Evolutionary conservation across 306 rosid genomes (phyloP).

Genomic region (Vicia faba): DNA sequence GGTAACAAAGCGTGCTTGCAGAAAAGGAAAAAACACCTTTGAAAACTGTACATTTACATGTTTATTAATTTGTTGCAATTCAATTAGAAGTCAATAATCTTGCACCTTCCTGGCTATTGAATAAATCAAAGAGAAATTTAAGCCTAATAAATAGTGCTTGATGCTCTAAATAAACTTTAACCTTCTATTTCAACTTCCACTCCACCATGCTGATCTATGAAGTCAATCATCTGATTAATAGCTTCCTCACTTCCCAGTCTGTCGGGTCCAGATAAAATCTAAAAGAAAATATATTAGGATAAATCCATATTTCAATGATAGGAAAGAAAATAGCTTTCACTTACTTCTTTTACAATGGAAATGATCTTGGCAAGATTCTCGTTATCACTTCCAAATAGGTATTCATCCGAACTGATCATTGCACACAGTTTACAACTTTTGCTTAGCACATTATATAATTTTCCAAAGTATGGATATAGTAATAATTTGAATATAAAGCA

Average conservation of each 20-base stretch:
- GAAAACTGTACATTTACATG: background rate
- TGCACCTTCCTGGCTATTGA: background rate
- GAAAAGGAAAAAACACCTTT: background rate
- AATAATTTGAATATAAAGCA: slow-evolving; percentile 19
- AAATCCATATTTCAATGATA: background rate
- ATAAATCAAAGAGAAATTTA: background rate
- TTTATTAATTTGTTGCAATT: slow-evolving; percentile 15
- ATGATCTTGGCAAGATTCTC: slow-evolving; percentile 19
- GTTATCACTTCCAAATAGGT: slow-evolving; percentile 36
- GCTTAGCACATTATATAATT: background rate
- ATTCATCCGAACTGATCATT: slow-evolving; percentile 31
- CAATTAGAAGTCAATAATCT: background rate
- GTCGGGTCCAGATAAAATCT: slow-evolving; percentile 30
- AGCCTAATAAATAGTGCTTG: background rate
- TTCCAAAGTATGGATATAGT: background rate
- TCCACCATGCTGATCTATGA: background rate
- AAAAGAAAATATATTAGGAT: background rate
- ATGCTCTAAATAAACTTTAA: background rate
- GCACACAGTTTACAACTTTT: background rate
- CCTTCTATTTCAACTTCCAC: background rate
- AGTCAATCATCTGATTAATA: background rate
- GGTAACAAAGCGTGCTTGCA: background rate
- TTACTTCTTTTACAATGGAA: slow-evolving; percentile 24
- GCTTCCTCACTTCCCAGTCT: slow-evolving; percentile 34
- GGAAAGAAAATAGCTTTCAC: background rate